phyloP scores from a whole-genome alignment of 768 basidiomycete genomes.

The Boletus huronensis region DNA sequence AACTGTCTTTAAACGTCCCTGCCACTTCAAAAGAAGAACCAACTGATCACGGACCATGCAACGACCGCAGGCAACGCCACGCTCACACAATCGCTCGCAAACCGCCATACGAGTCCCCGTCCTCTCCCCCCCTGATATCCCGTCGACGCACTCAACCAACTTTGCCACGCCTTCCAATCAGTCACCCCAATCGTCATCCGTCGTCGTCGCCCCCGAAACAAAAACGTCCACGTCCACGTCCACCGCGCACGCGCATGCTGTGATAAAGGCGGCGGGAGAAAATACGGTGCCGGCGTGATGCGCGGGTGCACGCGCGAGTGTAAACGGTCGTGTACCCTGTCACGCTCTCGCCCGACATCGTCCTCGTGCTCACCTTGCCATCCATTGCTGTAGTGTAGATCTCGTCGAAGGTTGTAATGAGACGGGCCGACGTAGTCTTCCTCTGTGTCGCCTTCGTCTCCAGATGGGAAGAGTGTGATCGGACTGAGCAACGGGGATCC shows the following conservation, averaged over 20 bases:
- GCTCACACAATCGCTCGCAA: conserved; percentile 37
- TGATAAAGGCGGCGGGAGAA: conserved; percentile 37
- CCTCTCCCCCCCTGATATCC: conserved; percentile 17
- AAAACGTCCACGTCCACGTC: conserved; percentile 51
- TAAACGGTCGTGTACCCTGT: background rate
- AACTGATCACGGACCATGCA: conserved; percentile 25
- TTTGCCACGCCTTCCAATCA: conserved; percentile 21
- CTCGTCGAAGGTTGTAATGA: conserved; percentile 45
- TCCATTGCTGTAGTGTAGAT: conserved; percentile 27
- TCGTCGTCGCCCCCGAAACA: conserved; percentile 50
- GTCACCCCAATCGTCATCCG: conserved; percentile 50
- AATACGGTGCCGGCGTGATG: conserved; percentile 24
- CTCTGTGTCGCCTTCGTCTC: conserved; percentile 47
- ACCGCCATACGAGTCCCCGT: conserved; percentile 34
- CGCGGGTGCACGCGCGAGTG: background rate
- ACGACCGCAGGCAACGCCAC: conserved; percentile 28
- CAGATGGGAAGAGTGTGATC: conserved; percentile 34
- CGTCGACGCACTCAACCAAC: conserved; percentile 9
- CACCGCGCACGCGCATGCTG: conserved; percentile 22
- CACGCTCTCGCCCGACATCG: background rate
- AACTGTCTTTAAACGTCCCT: background rate
- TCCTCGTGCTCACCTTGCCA: conserved; percentile 31
- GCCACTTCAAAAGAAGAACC: conserved; percentile 26
- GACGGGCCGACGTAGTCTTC: conserved; percentile 43
- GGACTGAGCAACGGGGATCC: conserved; percentile 38